Conservation (phyloP, 108 stramenopile species). For the Parmales sp. region DNA sequence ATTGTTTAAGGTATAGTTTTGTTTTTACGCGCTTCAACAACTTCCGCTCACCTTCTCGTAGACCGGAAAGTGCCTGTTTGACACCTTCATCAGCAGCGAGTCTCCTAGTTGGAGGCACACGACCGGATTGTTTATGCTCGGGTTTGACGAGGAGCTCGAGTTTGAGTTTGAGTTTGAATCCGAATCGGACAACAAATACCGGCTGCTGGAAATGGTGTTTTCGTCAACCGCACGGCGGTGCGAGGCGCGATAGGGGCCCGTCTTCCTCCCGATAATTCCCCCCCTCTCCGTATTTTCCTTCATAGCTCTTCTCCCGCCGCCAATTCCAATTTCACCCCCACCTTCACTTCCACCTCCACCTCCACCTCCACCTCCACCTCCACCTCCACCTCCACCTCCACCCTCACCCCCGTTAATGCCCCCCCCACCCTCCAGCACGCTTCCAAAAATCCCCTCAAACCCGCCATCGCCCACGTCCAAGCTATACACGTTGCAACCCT, state of each 20-base stretch:
- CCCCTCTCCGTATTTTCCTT: not conserved
- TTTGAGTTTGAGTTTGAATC: too few species aligned
- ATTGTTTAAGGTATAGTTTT: too few species aligned
- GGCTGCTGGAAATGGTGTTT: not conserved
- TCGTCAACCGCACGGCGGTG: not conserved
- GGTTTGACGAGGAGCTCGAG: not conserved
- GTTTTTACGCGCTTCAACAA: too few species aligned
- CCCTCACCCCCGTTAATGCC: too few species aligned
- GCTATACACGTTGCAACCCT: not conserved
- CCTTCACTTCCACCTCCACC: not conserved
- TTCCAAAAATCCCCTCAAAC: not conserved
- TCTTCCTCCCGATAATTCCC: too few species aligned
- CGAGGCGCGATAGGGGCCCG: not conserved
- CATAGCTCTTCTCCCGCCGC: not conserved
- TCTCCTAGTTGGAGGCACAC: slow-evolving; percentile 37
- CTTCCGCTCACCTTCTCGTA: too few species aligned
- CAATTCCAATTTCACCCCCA: not conserved
- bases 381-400: too few species aligned
- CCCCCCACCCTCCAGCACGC: not conserved
- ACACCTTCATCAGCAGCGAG: slow-evolving; percentile 37
- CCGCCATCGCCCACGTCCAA: not conserved
- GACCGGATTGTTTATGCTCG: slow-evolving; percentile 23
- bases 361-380: not conserved
- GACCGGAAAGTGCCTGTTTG: slow-evolving; percentile 31
- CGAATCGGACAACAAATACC: not conserved